Percentiles rank a stretch among this genome's conserved stretches.
These are phyloP conservation scores for Somion occarium DNA, from an alignment of 1,284 basidiomycete species.

Conservation along the genomic window DNA sequence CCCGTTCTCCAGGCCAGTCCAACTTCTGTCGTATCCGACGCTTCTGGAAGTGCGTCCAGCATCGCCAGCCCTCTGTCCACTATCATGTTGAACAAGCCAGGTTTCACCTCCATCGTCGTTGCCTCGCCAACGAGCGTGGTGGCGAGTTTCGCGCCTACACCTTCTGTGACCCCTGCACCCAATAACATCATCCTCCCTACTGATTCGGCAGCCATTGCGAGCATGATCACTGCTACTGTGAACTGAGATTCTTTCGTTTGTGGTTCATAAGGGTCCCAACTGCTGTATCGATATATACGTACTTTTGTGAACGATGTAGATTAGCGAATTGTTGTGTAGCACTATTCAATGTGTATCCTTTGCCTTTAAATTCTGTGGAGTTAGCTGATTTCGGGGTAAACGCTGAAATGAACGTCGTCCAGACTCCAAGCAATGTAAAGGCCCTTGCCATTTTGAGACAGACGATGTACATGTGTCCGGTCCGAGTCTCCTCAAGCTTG, in stretches of 20 bases:
- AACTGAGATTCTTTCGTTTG: not conserved
- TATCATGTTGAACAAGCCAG: not conserved
- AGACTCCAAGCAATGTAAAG: too few relatives aligned
- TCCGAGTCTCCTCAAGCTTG: too few relatives aligned
- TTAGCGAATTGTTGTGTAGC: too few relatives aligned
- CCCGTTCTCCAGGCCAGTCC: conserved; percentile 5
- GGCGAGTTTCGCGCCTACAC: not conserved
- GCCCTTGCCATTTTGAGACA: too few relatives aligned
- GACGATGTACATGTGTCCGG: too few relatives aligned
- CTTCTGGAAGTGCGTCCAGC: too few relatives aligned
- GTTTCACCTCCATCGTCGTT: conserved; percentile 4
- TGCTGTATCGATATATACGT: too few relatives aligned
- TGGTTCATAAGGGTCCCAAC: not conserved
- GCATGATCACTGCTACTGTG: conserved; percentile 11
- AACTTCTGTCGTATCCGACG: conserved; percentile 5
- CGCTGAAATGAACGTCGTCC: too few relatives aligned
- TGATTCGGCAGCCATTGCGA: conserved; percentile 4
- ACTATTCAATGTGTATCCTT: too few relatives aligned
- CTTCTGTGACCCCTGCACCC: not conserved
- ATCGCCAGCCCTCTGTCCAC: not conserved
- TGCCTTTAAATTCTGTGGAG: too few relatives aligned
- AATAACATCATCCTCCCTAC: not conserved
- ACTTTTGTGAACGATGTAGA: too few relatives aligned
- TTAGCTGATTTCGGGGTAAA: too few relatives aligned
- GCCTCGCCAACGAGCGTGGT: conserved; percentile 6